Conservation (phyloP, 1,284 basidiomycete genomes). For the Melampsora abietis-canadensis region DNA sequence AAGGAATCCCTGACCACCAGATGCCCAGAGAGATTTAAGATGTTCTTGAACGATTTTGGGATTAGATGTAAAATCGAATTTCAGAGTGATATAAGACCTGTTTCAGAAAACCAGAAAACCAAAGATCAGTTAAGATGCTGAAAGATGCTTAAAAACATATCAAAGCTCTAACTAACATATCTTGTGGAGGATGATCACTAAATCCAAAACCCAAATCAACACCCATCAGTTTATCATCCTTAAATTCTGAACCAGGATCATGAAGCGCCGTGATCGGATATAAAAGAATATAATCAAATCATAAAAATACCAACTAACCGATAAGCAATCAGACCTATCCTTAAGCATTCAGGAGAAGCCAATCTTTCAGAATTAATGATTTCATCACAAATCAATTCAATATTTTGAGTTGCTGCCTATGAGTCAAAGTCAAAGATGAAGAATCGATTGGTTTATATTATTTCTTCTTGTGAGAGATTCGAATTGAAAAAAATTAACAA, state of each 20-base stretch:
- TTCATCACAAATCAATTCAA: slow-evolving; percentile 91
- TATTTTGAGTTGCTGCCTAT: slow-evolving; percentile 83
- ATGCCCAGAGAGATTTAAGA: slow-evolving; percentile 37
- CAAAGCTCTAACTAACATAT: slow-evolving; percentile 58
- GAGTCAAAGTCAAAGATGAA: too few species aligned
- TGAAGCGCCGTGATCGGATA: background rate
- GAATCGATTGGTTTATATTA: background rate
- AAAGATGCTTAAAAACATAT: background rate
- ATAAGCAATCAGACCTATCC: slow-evolving; percentile 63
- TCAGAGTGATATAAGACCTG: slow-evolving; percentile 35
- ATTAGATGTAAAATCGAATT: slow-evolving; percentile 31
- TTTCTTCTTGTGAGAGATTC: background rate
- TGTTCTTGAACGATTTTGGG: slow-evolving; percentile 25
- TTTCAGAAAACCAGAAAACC: background rate
- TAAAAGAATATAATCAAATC: background rate
- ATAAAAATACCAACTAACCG: slow-evolving; percentile 56
- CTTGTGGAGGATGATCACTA: slow-evolving; percentile 89
- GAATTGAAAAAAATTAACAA: background rate
- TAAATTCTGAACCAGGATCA: background rate
- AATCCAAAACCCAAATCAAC: background rate
- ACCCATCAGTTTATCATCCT: background rate
- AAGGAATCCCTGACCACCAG: slow-evolving; percentile 11
- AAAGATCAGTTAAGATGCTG: background rate
- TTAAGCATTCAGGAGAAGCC: slow-evolving; percentile 74
- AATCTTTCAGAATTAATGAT: slow-evolving; percentile 93